phyloP scores from a whole-genome alignment of 2,329 filamentous ascomycete species.

The Ilyonectria robusta region DNA sequence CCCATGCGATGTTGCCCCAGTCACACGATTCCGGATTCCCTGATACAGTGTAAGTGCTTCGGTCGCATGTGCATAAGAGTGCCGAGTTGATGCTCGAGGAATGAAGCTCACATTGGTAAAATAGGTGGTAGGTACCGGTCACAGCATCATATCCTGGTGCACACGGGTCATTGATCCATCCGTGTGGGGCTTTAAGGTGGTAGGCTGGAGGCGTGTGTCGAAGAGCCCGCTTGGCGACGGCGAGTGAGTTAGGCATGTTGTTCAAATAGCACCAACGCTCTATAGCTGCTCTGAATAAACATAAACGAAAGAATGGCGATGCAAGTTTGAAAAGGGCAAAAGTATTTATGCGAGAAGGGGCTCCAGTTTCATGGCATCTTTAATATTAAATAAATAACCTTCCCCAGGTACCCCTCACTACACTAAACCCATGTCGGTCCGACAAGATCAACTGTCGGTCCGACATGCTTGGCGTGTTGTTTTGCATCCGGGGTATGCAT shows the following conservation, averaged over 20 bases:
- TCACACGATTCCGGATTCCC: conserved; percentile 55
- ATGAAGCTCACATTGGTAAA: conserved; percentile 41
- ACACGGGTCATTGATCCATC: conserved; percentile 46
- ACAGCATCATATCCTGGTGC: conserved; percentile 40
- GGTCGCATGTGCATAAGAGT: background rate
- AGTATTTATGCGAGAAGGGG: too few relatives aligned
- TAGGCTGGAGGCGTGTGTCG: conserved; percentile 40
- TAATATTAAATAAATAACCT: too few relatives aligned
- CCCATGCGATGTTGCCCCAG: conserved; percentile 62
- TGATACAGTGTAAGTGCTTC: conserved; percentile 19
- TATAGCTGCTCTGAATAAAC: background rate
- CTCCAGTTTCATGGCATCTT: too few relatives aligned
- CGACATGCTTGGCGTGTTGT: too few relatives aligned
- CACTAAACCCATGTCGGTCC: too few relatives aligned
- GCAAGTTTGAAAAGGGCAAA: too few relatives aligned
- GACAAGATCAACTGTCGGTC: too few relatives aligned
- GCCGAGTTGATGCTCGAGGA: background rate
- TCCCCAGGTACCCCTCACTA: too few relatives aligned
- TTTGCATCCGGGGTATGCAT: too few relatives aligned
- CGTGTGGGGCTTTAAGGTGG: conserved; percentile 41
- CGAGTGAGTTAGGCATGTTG: background rate
- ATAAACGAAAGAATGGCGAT: too few relatives aligned
- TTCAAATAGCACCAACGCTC: background rate
- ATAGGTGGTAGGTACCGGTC: conserved; percentile 43
- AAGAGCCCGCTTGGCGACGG: conserved; percentile 18